Evolutionary conservation across 1,284 basidiomycete genomes (phyloP), one percentile per base, ranked within the genome.

Genomic region (Ustilago hordei): DNA sequence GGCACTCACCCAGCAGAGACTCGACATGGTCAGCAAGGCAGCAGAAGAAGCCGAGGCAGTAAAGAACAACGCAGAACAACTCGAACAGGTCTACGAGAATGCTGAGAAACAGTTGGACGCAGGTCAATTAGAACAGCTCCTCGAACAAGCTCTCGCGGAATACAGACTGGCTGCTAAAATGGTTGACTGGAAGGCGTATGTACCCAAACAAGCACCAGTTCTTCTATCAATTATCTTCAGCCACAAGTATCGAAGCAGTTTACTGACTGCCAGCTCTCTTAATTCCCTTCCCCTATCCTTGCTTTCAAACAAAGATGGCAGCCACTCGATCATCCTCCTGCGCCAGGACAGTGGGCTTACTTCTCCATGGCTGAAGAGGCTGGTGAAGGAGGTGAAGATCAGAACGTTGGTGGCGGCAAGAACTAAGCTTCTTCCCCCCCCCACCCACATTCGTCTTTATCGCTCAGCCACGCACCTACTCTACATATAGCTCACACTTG

Each of bases 121-220:
- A 4, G 82, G 83, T 28, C 64, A 78, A 56, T 92, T 95, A 60
- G 94, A 96, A 88, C 90, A 95, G 86, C 90, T 93, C 43, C 83
- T 99, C 74, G 89, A 91, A 81, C 91, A 94, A 87, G 95, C 95
- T 4, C 87, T 92, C 80, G 92, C 93, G 79, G 96, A 99, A 88
- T 88, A 93, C 68, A 89, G 87, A 58, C 88, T 98, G 52, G 93
- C 90, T 2, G 89, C 89, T 43, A 93, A 94, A 88, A 94, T 98
- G 92, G 85, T 92, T 31, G 93, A 96, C 85, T 98, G 94, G 94
- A 97, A 98, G 89, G 91, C 93, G 95, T 99, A 87, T 88, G 94
- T 93, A 19, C 62, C 61, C 36, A 38, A 32, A 60, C 43, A 60
- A 59, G 61, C 61, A 50, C 39, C 43, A n/a, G 3, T 28, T 28